A percentile compares a stretch with the other conserved stretches of the same genome.
These are phyloP conservation scores for Aspergillus novofumigatus DNA, from an alignment of 2,329 filamentous ascomycete species.

Conservation along the genomic window DNA sequence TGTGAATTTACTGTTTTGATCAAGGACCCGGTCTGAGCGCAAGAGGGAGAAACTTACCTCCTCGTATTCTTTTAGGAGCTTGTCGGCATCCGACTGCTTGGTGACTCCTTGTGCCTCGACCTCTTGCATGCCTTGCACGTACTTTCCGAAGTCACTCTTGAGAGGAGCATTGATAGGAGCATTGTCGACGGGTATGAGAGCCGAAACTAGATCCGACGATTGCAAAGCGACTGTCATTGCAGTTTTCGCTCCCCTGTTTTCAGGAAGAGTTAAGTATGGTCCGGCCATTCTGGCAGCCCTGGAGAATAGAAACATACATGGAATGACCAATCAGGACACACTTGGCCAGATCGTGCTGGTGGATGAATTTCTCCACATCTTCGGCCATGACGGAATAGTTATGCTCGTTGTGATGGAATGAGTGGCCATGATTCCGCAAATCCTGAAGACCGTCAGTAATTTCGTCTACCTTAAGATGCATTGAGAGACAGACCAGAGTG, in stretches of 20 bases:
- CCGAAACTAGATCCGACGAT: constrained; percentile 61
- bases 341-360: constrained; percentile 63
- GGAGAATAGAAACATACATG: constrained; percentile 56
- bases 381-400: constrained; percentile 78
- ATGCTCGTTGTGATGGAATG: constrained; percentile 70
- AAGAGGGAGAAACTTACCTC: constrained; percentile 42
- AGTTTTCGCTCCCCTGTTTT: constrained; percentile 74
- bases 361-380: constrained; percentile 76
- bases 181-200: constrained; percentile 84
- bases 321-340: constrained; percentile 86
- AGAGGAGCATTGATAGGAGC: constrained; percentile 79
- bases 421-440: constrained; percentile 88
- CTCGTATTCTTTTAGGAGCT: constrained; percentile 72
- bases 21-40: neutral
- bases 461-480: constrained; percentile 4
- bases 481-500: constrained; percentile 58
- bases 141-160: constrained; percentile 69
- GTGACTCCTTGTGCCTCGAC: constrained; percentile 67
- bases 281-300: neutral
- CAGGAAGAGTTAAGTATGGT: constrained; percentile 3
- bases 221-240: constrained; percentile 82
- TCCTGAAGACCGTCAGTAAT: constrained; percentile 52
- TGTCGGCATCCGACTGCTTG: constrained; percentile 72
- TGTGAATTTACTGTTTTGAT: neutral
- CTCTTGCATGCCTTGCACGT: constrained; percentile 77